Percentiles rank a stretch among this genome's conserved stretches.
phyloP scores from a whole-genome alignment of 1,139 yeast species.

The Kodamaea alishanica region DNA sequence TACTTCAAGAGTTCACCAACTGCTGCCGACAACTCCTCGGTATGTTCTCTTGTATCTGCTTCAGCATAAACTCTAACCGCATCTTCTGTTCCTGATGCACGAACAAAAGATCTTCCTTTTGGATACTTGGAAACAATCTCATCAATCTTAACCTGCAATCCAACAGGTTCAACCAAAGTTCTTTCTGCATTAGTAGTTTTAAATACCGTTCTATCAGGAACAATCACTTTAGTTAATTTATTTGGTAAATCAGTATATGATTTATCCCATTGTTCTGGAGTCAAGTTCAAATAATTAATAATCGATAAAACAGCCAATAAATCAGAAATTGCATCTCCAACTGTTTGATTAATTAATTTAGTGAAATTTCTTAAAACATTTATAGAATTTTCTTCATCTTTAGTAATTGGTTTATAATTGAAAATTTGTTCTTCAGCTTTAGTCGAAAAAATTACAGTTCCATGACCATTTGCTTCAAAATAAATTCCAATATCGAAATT shows the following conservation, averaged over 20 bases:
- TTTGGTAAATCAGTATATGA: conserved; percentile 86
- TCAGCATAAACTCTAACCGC: conserved; percentile 96
- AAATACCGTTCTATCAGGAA: conserved; percentile 74
- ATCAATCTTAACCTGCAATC: conserved; percentile 74
- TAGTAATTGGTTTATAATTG: conserved; percentile 18
- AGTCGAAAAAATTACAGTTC: conserved; percentile 81
- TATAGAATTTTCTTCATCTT: conserved; percentile 41
- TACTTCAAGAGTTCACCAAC: conserved; percentile 33
- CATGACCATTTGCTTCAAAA: conserved; percentile 99
- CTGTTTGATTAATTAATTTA: conserved; percentile 86
- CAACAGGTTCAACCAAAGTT: conserved; percentile 68
- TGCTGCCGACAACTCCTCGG: conserved; percentile 29
- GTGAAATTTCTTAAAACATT: conserved; percentile 54
- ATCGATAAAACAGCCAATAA: conserved; percentile 72
- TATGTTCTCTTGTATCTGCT: conserved; percentile 49
- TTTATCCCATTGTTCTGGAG: conserved; percentile 71
- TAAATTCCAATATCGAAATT: conserved; percentile 87
- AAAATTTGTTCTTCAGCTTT: conserved; percentile 43
- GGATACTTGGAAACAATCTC: conserved; percentile 52
- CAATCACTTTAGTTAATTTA: conserved; percentile 73
- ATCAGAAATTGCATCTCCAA: conserved; percentile 95
- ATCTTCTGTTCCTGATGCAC: conserved; percentile 98
- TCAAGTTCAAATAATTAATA: conserved; percentile 48
- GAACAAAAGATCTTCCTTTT: conserved; percentile 81
- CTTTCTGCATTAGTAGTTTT: conserved; percentile 91